Conservation (phyloP, 129 eudicot species). For the Kitagawia praeruptora region DNA sequence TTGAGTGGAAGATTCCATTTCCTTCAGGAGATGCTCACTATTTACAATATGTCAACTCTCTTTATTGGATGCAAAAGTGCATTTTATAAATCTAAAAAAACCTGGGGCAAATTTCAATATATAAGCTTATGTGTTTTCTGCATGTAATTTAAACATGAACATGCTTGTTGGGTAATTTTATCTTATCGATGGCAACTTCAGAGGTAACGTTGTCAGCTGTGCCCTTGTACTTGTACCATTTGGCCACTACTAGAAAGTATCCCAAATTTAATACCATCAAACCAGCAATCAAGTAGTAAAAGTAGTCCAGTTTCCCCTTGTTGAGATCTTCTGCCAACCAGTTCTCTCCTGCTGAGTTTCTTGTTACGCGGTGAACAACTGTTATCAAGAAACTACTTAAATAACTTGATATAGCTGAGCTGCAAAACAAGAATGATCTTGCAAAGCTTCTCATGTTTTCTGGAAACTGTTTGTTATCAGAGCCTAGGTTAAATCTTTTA, state of each 20-base stretch:
- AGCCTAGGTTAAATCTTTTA: no score
- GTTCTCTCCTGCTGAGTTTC: constrained; percentile 2
- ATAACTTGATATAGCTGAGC: neutral
- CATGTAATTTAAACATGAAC: neutral
- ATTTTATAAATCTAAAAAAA: no score
- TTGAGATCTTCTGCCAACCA: constrained; percentile 6
- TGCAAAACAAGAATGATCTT: neutral
- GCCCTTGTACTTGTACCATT: constrained; percentile 3
- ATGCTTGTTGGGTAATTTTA: neutral
- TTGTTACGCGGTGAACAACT: neutral
- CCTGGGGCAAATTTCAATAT: neutral
- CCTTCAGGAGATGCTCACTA: no score
- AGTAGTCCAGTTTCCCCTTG: constrained; percentile 2
- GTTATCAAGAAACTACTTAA: neutral
- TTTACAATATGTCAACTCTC: neutral
- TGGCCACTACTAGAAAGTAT: neutral
- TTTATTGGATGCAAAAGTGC: neutral
- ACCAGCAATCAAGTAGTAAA: neutral
- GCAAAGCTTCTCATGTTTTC: constrained; percentile 9
- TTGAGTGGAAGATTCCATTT: no score
- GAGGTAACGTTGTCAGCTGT: neutral
- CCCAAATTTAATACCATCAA: neutral
- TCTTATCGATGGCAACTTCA: neutral
- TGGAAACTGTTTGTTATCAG: constrained; percentile 1
- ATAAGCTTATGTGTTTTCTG: neutral